Conservation (phyloP, 2,329 filamentous ascomycete genomes). For the Arthrobotrys musiformis region DNA sequence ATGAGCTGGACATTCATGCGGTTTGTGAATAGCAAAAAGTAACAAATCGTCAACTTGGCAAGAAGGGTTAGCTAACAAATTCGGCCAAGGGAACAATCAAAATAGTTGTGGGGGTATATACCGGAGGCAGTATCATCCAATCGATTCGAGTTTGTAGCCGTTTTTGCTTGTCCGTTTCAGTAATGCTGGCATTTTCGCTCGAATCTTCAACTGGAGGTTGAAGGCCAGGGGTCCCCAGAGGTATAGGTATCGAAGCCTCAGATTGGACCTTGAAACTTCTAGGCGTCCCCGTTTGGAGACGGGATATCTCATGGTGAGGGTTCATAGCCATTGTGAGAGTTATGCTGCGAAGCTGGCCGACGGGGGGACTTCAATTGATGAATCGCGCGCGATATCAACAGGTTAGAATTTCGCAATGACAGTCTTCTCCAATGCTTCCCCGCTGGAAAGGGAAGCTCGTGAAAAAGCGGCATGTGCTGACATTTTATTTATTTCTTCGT, state of each 20-base stretch:
- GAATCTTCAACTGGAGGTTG: not conserved
- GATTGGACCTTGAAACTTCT: not conserved
- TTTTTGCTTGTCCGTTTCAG: constrained; percentile 16
- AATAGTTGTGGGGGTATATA: not conserved
- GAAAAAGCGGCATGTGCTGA: not conserved
- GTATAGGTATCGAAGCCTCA: not conserved
- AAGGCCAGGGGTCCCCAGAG: not conserved
- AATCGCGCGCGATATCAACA: too few relatives aligned
- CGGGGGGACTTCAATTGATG: not conserved
- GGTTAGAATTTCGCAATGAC: not conserved
- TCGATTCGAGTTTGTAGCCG: constrained; percentile 6
- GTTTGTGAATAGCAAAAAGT: constrained; percentile 33
- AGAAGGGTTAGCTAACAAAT: not conserved
- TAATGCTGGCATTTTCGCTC: not conserved
- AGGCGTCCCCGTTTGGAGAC: not conserved
- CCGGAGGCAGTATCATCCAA: constrained; percentile 24
- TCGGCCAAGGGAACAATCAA: not conserved
- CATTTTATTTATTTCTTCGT: constrained; percentile 15
- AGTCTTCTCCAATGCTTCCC: not conserved
- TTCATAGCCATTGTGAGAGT: not conserved
- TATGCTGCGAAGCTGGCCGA: not conserved
- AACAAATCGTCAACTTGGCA: constrained; percentile 20
- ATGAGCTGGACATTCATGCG: constrained; percentile 25
- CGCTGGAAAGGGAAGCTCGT: constrained; percentile 6
- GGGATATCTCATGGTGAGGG: not conserved